Evolutionary conservation across 495 filamentous ascomycete species (phyloP).

Genomic region (Niebla homalea): DNA sequence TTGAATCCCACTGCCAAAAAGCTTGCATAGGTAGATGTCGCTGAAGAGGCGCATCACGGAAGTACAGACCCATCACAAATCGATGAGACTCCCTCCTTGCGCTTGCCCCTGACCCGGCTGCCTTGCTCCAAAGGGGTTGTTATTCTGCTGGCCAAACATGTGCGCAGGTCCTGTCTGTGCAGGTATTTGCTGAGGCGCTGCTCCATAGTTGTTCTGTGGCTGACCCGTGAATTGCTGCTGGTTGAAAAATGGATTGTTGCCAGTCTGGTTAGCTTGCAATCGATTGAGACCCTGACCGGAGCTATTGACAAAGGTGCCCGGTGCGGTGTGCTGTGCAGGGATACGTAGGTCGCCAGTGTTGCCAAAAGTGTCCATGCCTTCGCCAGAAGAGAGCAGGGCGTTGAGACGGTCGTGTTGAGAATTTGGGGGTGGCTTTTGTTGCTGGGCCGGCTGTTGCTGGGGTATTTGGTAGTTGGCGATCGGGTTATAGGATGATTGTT

Average conservation of each 20-base stretch:
- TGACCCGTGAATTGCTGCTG: conserved; percentile 67
- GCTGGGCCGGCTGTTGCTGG: conserved; percentile 34
- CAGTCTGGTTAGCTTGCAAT: conserved; percentile 59
- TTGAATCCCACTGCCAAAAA: too few species aligned
- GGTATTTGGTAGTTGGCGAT: conserved; percentile 39
- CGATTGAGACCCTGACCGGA: conserved; percentile 64
- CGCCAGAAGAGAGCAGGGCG: conserved; percentile 71
- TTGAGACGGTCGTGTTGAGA: conserved; percentile 82
- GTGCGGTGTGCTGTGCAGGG: conserved; percentile 91
- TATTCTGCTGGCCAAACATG: conserved; percentile 38
- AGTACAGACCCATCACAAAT: conserved; percentile 44
- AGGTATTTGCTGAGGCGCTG: conserved; percentile 36
- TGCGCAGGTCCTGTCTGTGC: conserved; percentile 67
- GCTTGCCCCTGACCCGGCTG: conserved; percentile 50
- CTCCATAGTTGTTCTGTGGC: conserved; percentile 40
- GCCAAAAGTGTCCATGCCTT: conserved; percentile 93
- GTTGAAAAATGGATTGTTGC: conserved; percentile 83
- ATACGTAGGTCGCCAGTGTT: conserved; percentile 92
- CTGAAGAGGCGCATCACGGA: not conserved
- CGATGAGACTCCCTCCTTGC: conserved; percentile 75
- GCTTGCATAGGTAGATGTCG: too few species aligned
- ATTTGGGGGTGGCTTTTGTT: conserved; percentile 42
- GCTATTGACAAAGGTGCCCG: conserved; percentile 92
- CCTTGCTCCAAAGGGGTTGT: conserved; percentile 59
- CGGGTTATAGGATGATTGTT: conserved; percentile 32